Conservation (phyloP, 164 flowering plant genomes). For the Liquidambar formosana region DNA sequence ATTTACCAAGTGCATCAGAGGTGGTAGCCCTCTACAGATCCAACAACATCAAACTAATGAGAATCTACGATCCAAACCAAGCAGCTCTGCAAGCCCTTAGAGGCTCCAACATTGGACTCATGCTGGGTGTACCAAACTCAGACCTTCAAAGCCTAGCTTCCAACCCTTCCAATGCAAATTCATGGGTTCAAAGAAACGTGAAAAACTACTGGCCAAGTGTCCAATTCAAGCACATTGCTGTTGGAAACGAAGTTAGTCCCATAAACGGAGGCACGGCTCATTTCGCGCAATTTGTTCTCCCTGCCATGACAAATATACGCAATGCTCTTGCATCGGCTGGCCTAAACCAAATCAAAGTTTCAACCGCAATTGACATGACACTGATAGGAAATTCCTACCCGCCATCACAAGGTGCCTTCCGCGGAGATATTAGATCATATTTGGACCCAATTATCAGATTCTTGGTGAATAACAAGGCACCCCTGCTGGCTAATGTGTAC, state of each 20-base stretch:
- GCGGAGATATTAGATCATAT: slow-evolving; percentile 18
- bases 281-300: slow-evolving; percentile 27
- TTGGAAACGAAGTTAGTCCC: slow-evolving; percentile 50
- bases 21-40: slow-evolving; percentile 35
- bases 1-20: slow-evolving; percentile 31
- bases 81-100: slow-evolving; percentile 36
- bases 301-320: slow-evolving; percentile 34
- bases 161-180: slow-evolving; percentile 26
- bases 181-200: slow-evolving; percentile 42
- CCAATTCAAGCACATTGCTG: slow-evolving; percentile 40
- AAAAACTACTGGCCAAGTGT: slow-evolving; percentile 28
- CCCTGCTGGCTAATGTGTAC: slow-evolving; percentile 40
- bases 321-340: slow-evolving; percentile 26
- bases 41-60: slow-evolving; percentile 30
- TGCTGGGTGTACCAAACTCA: slow-evolving; percentile 38
- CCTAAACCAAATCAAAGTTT: slow-evolving; percentile 36
- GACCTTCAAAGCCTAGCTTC: slow-evolving; percentile 37
- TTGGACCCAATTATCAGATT: slow-evolving; percentile 28
- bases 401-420: slow-evolving; percentile 34
- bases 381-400: slow-evolving; percentile 40
- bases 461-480: slow-evolving; percentile 15
- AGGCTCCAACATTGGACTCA: slow-evolving; percentile 42
- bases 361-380: slow-evolving; percentile 40
- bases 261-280: slow-evolving; percentile 10
- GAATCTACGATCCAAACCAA: slow-evolving; percentile 40